Base-by-base conservation (phyloP, 2,329 filamentous ascomycete species). In the Metarhizium humberi region DNA sequence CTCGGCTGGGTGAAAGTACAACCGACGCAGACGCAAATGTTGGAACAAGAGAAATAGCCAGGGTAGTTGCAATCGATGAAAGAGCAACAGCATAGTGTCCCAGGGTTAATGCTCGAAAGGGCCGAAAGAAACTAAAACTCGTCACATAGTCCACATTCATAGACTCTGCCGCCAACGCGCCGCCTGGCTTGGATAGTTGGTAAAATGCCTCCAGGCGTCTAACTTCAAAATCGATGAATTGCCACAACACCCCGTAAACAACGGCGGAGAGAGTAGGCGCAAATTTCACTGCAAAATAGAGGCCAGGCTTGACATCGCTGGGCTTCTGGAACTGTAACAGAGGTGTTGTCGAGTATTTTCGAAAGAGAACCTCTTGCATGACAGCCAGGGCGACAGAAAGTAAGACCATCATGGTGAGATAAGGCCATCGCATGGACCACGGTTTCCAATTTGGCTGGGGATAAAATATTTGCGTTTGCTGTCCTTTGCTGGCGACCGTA, bases 131-230 rank as follows among this genome's bases (percentile, higher is more conserved):
- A 62, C 78, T 84, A 70, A 86, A 80, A 61, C 82, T 78, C 5
- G 86, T 88, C 48, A 88, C 77, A 57, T 90, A 90, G 66, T 89
- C 85, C 58, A 88, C 85, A 59, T 89, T 90, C 63, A 90, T 79
- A 0, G 84, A 87, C 64, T 83, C 79, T 43, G 78, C 79, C 0
- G 84, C 84, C 20, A 84, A 69, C 1, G 84, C 82, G 14, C 84
- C 84, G 3, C 75, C 76, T 3, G 76, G 72, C 58, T 76, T 81
- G 3, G 82, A 85, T 51, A 87, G 72, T 64, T 87, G 84, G 60
- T 85, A 84, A 61, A 81, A 87, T 0, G 84, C 79, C 64, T 87
- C 84, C 32, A 86, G 69, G n/a, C 84, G 77, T 63, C 80, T 82
- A 2, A 87, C 81, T 60, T 86, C 83, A 57, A 84, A 82, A 66